Evolutionary conservation across 768 basidiomycete genomes (phyloP).

Genomic region (Phylloporus sp.): DNA sequence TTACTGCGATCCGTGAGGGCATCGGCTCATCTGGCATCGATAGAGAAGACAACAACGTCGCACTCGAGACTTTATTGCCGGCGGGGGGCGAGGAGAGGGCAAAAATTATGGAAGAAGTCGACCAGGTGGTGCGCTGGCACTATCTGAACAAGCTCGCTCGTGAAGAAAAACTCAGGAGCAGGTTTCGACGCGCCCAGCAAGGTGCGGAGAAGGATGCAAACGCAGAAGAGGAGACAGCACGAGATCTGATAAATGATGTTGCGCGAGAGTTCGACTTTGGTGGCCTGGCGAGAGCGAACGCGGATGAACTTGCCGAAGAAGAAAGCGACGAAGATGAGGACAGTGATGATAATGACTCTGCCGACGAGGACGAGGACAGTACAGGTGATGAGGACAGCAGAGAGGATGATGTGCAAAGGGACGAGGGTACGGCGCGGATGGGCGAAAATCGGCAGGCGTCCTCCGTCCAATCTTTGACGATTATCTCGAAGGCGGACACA

Average conservation of each 20-base stretch:
- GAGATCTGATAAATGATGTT: slow-evolving; percentile 74
- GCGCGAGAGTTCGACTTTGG: slow-evolving; percentile 80
- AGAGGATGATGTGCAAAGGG: slow-evolving; percentile 31
- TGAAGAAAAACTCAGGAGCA: slow-evolving; percentile 85
- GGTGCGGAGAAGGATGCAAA: slow-evolving; percentile 47
- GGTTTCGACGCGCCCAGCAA: slow-evolving; percentile 64
- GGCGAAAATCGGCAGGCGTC: slow-evolving; percentile 9
- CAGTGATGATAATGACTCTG: slow-evolving; percentile 38
- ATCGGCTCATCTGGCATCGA: slow-evolving; percentile 44
- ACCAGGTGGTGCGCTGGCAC: slow-evolving; percentile 87
- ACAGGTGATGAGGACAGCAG: slow-evolving; percentile 35
- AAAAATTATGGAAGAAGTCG: slow-evolving; percentile 79
- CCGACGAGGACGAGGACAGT: slow-evolving; percentile 39
- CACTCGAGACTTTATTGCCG: slow-evolving; percentile 88
- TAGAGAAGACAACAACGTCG: slow-evolving; percentile 38
- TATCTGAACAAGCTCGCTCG: slow-evolving; percentile 91
- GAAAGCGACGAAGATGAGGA: slow-evolving; percentile 51
- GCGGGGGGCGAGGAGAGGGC: slow-evolving; percentile 74
- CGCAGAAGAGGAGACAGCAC: slow-evolving; percentile 76
- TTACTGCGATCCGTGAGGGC: slow-evolving; percentile 87
- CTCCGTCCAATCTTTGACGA: neutral
- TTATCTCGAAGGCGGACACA: slow-evolving; percentile 1
- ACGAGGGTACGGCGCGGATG: slow-evolving; percentile 3
- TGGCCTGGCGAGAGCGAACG: slow-evolving; percentile 74
- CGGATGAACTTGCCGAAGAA: slow-evolving; percentile 76